phyloP scores from a whole-genome alignment of 495 filamentous ascomycete genomes.

The Aspergillus haitiensis region DNA sequence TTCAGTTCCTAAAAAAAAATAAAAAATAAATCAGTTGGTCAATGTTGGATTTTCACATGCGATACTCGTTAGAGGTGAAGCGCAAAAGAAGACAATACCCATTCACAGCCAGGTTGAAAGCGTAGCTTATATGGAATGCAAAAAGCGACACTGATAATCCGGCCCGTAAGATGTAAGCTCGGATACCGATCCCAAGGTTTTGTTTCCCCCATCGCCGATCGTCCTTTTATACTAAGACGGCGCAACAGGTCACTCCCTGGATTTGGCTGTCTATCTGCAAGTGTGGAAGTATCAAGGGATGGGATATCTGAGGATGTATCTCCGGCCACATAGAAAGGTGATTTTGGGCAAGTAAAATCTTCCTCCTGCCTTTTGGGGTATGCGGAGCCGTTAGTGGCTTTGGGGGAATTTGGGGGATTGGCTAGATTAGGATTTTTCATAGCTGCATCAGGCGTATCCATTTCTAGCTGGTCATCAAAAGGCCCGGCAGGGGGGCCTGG shows the following conservation, averaged over 20 bases:
- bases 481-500: conserved; percentile 32
- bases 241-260: conserved; percentile 62
- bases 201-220: conserved; percentile 49
- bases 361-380: conserved; percentile 15
- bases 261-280: conserved; percentile 53
- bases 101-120: conserved; percentile 65
- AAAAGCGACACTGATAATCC: conserved; percentile 84
- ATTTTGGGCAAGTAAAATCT: conserved; percentile 32
- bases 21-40: background rate
- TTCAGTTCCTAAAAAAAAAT: conserved; percentile 63
- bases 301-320: conserved; percentile 24
- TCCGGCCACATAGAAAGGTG: conserved; percentile 30
- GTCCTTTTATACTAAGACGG: conserved; percentile 56
- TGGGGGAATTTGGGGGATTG: conserved; percentile 32
- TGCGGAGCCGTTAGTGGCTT: conserved; percentile 25
- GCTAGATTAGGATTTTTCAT: conserved; percentile 36
- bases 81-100: conserved; percentile 56
- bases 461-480: conserved; percentile 38
- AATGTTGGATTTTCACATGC: too few relatives aligned
- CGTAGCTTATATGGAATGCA: conserved; percentile 76
- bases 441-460: conserved; percentile 38
- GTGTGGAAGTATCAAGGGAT: conserved; percentile 39
- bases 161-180: conserved; percentile 69
- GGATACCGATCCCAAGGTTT: conserved; percentile 65
- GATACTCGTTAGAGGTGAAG: background rate